A percentile compares a stretch with the other conserved stretches of the same genome.
phyloP scores from a whole-genome alignment of 2,329 filamentous ascomycete genomes.

The Emmonsiellopsis sp. region DNA sequence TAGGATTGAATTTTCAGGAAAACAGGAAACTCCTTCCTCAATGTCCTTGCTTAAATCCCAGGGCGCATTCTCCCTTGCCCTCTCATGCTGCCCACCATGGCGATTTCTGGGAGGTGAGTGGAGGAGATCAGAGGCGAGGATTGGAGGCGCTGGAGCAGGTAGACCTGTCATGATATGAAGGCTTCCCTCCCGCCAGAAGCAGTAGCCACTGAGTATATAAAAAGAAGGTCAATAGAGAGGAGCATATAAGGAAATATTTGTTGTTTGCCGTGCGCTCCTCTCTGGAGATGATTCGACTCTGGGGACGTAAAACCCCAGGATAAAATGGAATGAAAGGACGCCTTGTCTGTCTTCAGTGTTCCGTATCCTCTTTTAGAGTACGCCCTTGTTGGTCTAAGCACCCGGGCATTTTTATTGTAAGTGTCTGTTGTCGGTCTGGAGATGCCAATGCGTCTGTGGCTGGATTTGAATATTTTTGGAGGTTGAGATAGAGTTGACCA shows the following conservation, averaged over 20 bases:
- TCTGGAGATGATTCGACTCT: too few species aligned
- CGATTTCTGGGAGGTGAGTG: not conserved
- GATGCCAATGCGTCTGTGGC: too few species aligned
- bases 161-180: not conserved
- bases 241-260: not conserved
- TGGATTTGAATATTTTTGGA: too few species aligned
- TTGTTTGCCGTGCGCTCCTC: not conserved
- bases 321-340: too few species aligned
- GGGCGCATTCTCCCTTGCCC: not conserved
- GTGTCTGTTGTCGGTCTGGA: too few species aligned
- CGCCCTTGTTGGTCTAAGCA: too few species aligned
- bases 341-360: too few species aligned
- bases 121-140: conserved; percentile 10
- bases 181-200: not conserved
- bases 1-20: conserved; percentile 5
- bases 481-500: too few species aligned
- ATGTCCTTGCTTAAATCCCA: conserved; percentile 5
- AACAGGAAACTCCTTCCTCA: conserved; percentile 1
- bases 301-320: too few species aligned
- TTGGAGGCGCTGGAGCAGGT: conserved; percentile 4
- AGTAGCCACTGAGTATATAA: not conserved
- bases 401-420: too few species aligned
- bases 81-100: not conserved
- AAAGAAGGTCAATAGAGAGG: too few species aligned
- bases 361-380: too few species aligned